These are phyloP conservation scores for Dalbergia oliveri DNA, from an alignment of 306 rosid species.

Conservation along the genomic window DNA sequence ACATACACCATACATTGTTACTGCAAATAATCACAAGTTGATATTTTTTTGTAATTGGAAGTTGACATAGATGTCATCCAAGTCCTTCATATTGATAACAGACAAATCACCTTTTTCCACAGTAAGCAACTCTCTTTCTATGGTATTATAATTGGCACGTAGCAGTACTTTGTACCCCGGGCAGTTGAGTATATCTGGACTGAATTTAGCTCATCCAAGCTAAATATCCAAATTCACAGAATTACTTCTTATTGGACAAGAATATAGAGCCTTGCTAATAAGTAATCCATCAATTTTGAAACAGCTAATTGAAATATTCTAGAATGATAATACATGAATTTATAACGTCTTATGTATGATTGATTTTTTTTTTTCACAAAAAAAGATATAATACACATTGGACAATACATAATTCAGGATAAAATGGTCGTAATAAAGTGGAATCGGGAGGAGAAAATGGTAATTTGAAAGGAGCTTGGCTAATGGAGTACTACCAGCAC, in stretches of 20 bases:
- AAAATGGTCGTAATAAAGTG: neutral
- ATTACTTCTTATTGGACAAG: neutral
- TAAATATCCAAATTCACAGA: neutral
- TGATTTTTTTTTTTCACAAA: too few relatives aligned
- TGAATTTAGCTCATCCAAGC: neutral
- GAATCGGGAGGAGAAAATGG: neutral
- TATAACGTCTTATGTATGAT: neutral
- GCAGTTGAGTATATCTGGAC: neutral
- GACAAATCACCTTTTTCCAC: neutral
- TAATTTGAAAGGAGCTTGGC: neutral
- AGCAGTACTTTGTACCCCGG: neutral
- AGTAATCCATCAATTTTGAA: neutral
- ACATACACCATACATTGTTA: neutral
- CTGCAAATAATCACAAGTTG: neutral
- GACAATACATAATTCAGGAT: too few relatives aligned
- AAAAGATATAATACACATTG: too few relatives aligned
- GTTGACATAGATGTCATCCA: conserved; percentile 5
- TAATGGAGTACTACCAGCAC: neutral
- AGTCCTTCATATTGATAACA: neutral
- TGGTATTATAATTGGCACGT: conserved; percentile 2
- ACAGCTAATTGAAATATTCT: neutral
- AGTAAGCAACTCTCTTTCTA: neutral
- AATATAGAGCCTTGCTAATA: neutral
- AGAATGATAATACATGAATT: neutral
- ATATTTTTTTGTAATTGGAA: conserved; percentile 18